A percentile compares a stretch with the other conserved stretches of the same genome.
Conservation (phyloP, 108 stramenopile species). For the Pseudonitzschia pungens region DNA sequence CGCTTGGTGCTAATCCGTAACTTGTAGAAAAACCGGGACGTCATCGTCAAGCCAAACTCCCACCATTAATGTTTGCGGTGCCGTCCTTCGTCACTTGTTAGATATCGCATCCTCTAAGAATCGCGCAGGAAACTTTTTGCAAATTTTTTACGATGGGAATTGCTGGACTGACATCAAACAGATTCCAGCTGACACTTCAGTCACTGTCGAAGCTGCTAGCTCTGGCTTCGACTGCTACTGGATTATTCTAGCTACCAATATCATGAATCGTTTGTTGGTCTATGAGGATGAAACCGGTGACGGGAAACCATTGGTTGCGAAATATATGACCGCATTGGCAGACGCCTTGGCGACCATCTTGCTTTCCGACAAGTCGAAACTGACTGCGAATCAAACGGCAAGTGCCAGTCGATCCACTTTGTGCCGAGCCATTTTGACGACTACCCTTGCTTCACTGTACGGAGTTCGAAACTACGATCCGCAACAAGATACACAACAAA, state of each 20-base stretch:
- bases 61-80: neutral
- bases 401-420: conserved; percentile 26
- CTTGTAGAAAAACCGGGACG: conserved; percentile 2
- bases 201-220: neutral
- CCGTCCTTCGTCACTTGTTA: conserved; percentile 6
- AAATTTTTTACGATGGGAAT: conserved; percentile 21
- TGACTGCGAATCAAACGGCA: conserved; percentile 13
- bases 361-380: conserved; percentile 19
- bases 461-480: conserved; percentile 18
- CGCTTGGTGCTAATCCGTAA: neutral
- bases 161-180: conserved; percentile 12
- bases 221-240: conserved; percentile 23
- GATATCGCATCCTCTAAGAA: conserved; percentile 16
- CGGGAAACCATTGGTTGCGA: neutral
- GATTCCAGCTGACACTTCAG: neutral
- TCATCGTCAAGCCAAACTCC: neutral
- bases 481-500: neutral
- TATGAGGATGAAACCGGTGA: neutral
- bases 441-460: conserved; percentile 20
- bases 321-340: conserved; percentile 20
- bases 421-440: conserved; percentile 27
- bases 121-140: conserved; percentile 3
- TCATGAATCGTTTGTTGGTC: conserved; percentile 34
- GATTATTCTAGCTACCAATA: conserved; percentile 33
- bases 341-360: conserved; percentile 33